These are phyloP conservation scores for Lablab purpureus DNA, from an alignment of 306 rosid genomes.

Conservation along the genomic window DNA sequence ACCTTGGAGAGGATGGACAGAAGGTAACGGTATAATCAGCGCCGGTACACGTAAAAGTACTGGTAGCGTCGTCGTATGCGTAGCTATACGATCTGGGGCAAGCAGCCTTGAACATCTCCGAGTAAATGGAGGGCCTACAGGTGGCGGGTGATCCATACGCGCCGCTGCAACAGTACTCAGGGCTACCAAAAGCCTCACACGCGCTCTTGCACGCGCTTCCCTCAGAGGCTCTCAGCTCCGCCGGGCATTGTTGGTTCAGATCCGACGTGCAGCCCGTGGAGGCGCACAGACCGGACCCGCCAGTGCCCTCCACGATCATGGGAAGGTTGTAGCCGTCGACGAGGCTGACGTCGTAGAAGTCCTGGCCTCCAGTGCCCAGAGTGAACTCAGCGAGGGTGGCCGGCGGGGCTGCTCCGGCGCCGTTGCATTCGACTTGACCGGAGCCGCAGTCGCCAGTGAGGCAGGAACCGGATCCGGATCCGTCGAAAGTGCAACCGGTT, in stretches of 20 bases:
- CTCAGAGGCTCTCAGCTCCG: slow-evolving; percentile 68
- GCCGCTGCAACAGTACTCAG: slow-evolving; percentile 88
- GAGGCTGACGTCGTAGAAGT: slow-evolving; percentile 93
- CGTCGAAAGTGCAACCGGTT: slow-evolving; percentile 80
- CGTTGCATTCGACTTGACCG: slow-evolving; percentile 77
- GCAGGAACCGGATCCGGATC: slow-evolving; percentile 81
- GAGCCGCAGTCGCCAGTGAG: slow-evolving; percentile 94
- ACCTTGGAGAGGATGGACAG: slow-evolving; percentile 84
- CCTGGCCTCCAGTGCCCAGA: slow-evolving; percentile 85
- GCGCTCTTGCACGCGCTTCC: slow-evolving; percentile 97
- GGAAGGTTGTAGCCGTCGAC: slow-evolving; percentile 95
- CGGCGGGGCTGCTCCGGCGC: slow-evolving; percentile 94
- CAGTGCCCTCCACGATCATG: slow-evolving; percentile 79
- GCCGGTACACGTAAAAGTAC: slow-evolving; percentile 85
- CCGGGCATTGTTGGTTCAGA: slow-evolving; percentile 81
- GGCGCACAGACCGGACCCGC: slow-evolving; percentile 83
- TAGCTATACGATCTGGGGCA: slow-evolving; percentile 92
- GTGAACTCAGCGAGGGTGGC: slow-evolving; percentile 93
- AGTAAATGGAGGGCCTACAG: slow-evolving; percentile 77
- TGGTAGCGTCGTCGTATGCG: slow-evolving; percentile 85
- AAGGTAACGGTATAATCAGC: slow-evolving; percentile 86
- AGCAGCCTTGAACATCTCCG: slow-evolving; percentile 82
- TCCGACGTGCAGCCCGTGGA: slow-evolving; percentile 87
- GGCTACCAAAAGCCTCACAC: slow-evolving; percentile 91
- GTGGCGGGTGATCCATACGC: slow-evolving; percentile 72